A percentile compares a stretch with the other conserved stretches of the same genome.
Evolutionary conservation across 2,329 filamentous ascomycete species (phyloP).

Genomic region (Cladosporium sp.): DNA sequence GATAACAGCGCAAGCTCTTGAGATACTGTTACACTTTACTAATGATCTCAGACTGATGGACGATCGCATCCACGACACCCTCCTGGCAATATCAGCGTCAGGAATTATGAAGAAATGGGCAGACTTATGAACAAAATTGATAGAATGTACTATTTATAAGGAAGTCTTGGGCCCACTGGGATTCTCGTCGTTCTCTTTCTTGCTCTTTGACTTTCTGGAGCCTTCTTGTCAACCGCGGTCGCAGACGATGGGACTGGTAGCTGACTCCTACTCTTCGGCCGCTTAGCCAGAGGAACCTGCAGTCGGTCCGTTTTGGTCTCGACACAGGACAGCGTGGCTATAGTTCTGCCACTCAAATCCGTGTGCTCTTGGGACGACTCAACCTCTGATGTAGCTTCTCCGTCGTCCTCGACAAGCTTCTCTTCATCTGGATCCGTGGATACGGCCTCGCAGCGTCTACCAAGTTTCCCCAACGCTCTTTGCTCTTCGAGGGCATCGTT

Average conservation of each 20-base stretch:
- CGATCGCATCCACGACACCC: background rate
- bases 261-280: background rate
- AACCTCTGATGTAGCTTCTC: background rate
- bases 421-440: conserved; percentile 19
- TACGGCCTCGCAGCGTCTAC: conserved; percentile 21
- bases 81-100: background rate
- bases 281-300: background rate
- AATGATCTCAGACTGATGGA: background rate
- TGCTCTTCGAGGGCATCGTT: conserved; percentile 24
- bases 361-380: background rate
- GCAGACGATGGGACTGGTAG: conserved; percentile 12
- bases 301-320: conserved; percentile 5
- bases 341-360: background rate
- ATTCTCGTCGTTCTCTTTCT: background rate
- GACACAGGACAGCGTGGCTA: background rate
- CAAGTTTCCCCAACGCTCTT: conserved; percentile 20
- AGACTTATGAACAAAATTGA: background rate
- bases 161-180: background rate
- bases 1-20: background rate
- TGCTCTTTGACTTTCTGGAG: conserved; percentile 8
- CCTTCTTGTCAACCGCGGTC: conserved; percentile 5
- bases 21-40: background rate
- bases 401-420: background rate
- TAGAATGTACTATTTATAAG: background rate
- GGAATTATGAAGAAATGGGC: background rate